Conservation (phyloP, 352 stramenopile genomes). For the Halophytophthora batemanensis region DNA sequence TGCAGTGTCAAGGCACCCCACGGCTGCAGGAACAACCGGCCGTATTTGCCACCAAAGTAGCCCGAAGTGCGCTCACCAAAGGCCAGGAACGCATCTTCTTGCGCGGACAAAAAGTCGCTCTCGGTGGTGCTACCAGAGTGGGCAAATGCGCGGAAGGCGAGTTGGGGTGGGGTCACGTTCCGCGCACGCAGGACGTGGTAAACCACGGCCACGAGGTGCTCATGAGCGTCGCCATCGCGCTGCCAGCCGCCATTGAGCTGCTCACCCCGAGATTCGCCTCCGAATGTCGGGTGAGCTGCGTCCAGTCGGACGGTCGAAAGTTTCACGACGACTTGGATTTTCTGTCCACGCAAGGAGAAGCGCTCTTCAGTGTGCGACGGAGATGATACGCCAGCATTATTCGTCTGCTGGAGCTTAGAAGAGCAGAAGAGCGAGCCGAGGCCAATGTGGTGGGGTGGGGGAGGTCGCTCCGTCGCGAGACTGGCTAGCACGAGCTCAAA, state of each 20-base stretch:
- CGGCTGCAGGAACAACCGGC: conserved; percentile 10
- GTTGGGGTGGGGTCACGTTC: conserved; percentile 10
- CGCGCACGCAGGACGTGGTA: conserved; percentile 9
- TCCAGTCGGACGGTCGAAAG: conserved; percentile 10
- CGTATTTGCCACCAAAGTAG: conserved; percentile 8
- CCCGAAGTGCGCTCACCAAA: conserved; percentile 16
- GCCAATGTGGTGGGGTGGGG: conserved; percentile 2
- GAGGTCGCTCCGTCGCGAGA: conserved; percentile 3
- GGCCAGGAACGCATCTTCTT: conserved; percentile 10
- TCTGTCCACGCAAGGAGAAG: conserved; percentile 3
- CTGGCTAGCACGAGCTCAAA: conserved; percentile 13
- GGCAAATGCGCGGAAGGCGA: conserved; percentile 10
- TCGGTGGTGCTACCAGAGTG: background rate
- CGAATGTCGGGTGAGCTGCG: conserved; percentile 1
- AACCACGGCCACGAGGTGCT: conserved; percentile 11
- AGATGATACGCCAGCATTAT: background rate
- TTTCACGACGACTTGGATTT: conserved; percentile 13
- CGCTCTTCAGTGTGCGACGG: background rate
- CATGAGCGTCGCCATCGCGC: conserved; percentile 9
- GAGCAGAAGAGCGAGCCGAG: conserved; percentile 1
- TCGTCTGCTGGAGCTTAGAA: too few species aligned
- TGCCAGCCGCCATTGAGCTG: conserved; percentile 11
- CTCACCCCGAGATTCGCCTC: background rate
- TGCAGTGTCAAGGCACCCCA: conserved; percentile 14
- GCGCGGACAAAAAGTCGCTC: background rate